Percentiles rank a stretch among this genome's conserved stretches.
These are phyloP conservation scores for Chalara sp. DNA, from an alignment of 2,329 filamentous ascomycete genomes.

Conservation along the genomic window DNA sequence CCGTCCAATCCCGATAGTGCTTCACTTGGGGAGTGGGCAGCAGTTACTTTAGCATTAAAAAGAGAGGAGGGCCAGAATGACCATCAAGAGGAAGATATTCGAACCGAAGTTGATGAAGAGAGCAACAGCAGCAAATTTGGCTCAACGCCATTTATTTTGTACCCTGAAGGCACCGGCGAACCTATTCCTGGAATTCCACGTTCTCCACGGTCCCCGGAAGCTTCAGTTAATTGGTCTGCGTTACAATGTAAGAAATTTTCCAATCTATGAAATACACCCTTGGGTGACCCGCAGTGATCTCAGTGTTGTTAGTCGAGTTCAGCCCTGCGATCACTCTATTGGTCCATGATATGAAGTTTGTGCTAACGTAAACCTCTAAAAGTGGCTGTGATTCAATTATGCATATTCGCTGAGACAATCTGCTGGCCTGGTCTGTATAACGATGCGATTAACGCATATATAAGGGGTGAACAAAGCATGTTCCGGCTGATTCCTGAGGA, in stretches of 20 bases:
- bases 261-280: background rate
- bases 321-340: background rate
- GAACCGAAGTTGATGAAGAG: no score
- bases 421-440: slow-evolving; percentile 12
- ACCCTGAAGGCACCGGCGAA: no score
- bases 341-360: background rate
- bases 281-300: no score
- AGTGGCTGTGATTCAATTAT: slow-evolving; percentile 8
- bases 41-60: no score
- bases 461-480: slow-evolving; percentile 3
- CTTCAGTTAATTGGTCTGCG: background rate
- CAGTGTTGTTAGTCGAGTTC: background rate
- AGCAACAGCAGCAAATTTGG: no score
- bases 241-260: background rate
- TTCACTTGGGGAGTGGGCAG: no score
- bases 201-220: background rate
- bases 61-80: no score
- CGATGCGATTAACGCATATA: slow-evolving; percentile 8
- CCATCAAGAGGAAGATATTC: no score
- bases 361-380: background rate
- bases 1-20: no score
- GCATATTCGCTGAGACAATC: slow-evolving; percentile 10
- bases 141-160: no score
- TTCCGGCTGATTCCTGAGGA: background rate
- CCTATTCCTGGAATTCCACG: no score